Evolutionary conservation across 441 rosid species (phyloP).

Genomic region (Capsella rubella): DNA sequence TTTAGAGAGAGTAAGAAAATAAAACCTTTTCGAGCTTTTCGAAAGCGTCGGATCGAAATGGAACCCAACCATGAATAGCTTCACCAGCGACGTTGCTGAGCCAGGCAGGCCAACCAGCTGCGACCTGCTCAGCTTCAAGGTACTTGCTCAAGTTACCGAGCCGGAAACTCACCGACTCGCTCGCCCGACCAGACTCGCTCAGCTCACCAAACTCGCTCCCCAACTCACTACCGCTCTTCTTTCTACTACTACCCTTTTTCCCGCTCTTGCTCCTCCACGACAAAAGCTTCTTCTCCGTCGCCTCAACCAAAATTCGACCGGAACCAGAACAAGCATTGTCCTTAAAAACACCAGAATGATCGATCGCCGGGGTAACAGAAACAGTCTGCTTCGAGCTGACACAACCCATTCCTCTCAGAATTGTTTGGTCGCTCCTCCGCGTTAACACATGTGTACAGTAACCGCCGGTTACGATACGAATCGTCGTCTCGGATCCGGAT

Average conservation of each 20-base stretch:
- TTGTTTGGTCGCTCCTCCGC: slow-evolving; percentile 6
- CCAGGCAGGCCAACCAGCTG: slow-evolving; percentile 99
- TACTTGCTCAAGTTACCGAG: slow-evolving; percentile 65
- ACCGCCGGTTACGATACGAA: neutral
- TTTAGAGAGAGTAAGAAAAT: neutral
- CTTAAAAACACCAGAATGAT: slow-evolving; percentile 65
- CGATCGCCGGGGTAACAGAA: slow-evolving; percentile 84
- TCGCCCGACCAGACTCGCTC: slow-evolving; percentile 81
- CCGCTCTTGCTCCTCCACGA: slow-evolving; percentile 51
- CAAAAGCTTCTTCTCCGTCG: slow-evolving; percentile 43
- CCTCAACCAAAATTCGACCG: slow-evolving; percentile 43
- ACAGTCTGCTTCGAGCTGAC: slow-evolving; percentile 93
- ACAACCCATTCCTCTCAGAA: slow-evolving; percentile 72
- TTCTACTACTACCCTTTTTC: slow-evolving; percentile 44
- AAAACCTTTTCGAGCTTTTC: slow-evolving; percentile 91
- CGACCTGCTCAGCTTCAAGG: slow-evolving; percentile 87
- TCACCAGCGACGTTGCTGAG: slow-evolving; percentile 94
- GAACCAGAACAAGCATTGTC: slow-evolving; percentile 46
- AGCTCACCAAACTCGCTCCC: slow-evolving; percentile 56
- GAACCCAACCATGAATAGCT: slow-evolving; percentile 95
- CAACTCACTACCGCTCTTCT: slow-evolving; percentile 47
- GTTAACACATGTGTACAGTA: slow-evolving; percentile 7
- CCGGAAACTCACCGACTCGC: slow-evolving; percentile 83
- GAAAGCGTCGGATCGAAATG: slow-evolving; percentile 76
- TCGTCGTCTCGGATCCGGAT: slow-evolving; percentile 8